Conservation (phyloP, 768 basidiomycete species). For the Cyclocybe cylindracea region DNA sequence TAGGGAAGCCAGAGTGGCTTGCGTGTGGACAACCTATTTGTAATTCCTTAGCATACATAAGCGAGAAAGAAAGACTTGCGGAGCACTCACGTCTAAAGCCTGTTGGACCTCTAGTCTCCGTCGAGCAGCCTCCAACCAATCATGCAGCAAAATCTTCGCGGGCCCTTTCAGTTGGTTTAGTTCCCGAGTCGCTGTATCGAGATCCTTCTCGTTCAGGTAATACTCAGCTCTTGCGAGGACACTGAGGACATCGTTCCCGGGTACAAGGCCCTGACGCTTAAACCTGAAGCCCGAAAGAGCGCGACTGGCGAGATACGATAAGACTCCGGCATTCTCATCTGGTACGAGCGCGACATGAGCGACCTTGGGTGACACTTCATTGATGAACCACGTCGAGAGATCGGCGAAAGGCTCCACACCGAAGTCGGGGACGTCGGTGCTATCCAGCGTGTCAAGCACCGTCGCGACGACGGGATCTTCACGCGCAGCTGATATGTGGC, state of each 20-base stretch:
- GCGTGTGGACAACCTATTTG: conserved; percentile 73
- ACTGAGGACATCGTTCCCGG: conserved; percentile 84
- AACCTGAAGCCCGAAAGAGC: conserved; percentile 77
- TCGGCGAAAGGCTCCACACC: conserved; percentile 89
- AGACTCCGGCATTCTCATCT: conserved; percentile 83
- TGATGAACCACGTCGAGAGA: conserved; percentile 88
- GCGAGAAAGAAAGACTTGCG: neutral
- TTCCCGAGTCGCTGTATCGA: conserved; percentile 88
- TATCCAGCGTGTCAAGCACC: conserved; percentile 70
- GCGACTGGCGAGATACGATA: conserved; percentile 85
- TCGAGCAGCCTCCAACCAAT: conserved; percentile 93
- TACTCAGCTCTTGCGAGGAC: conserved; percentile 88
- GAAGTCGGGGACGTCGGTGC: conserved; percentile 72
- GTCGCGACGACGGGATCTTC: conserved; percentile 68
- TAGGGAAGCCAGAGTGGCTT: conserved; percentile 82
- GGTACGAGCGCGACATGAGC: conserved; percentile 92
- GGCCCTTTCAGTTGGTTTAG: conserved; percentile 88
- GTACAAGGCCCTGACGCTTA: conserved; percentile 74
- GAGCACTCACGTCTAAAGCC: conserved; percentile 71
- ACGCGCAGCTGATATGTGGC: conserved; percentile 68
- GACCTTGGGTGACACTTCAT: conserved; percentile 80
- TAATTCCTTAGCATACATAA: conserved; percentile 13
- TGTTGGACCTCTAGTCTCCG: conserved; percentile 89
- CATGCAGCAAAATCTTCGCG: conserved; percentile 68
- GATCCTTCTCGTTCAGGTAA: conserved; percentile 87